Evolutionary conservation across 257 asterid species (phyloP).

Genomic region (Solanum peruvianum): DNA sequence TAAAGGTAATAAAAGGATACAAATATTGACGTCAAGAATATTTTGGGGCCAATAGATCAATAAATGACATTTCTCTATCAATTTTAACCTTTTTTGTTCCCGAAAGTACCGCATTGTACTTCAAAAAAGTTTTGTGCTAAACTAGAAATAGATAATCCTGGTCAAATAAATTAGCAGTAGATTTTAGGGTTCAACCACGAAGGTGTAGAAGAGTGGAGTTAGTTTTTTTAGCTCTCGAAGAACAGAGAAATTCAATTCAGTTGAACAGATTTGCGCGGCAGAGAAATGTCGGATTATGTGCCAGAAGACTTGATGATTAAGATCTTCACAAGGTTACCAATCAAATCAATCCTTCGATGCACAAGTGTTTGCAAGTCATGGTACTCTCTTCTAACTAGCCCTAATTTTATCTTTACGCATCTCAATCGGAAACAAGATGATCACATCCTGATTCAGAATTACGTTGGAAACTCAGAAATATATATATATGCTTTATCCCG

Average conservation of each 20-base stretch:
- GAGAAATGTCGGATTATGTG: background rate
- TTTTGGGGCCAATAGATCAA: background rate
- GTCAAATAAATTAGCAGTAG: background rate
- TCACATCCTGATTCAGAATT: background rate
- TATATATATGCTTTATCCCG: background rate
- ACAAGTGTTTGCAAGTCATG: slow-evolving; percentile 2
- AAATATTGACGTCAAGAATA: background rate
- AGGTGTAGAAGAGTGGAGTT: background rate
- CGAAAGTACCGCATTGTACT: background rate
- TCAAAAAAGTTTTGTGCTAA: background rate
- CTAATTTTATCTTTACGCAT: background rate
- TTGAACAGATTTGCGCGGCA: background rate
- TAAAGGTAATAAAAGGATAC: background rate
- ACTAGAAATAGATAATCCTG: background rate
- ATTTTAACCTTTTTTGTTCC: background rate
- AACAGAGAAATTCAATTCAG: background rate
- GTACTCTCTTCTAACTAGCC: background rate
- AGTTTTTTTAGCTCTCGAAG: background rate
- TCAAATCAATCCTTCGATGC: background rate
- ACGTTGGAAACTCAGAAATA: background rate
- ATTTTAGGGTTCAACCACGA: background rate
- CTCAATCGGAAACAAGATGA: background rate
- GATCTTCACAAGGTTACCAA: background rate
- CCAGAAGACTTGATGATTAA: slow-evolving; percentile 1
- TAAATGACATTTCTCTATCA: background rate